phyloP scores from a whole-genome alignment of 2,329 filamentous ascomycete genomes.

The Aspergillus jensenii region DNA sequence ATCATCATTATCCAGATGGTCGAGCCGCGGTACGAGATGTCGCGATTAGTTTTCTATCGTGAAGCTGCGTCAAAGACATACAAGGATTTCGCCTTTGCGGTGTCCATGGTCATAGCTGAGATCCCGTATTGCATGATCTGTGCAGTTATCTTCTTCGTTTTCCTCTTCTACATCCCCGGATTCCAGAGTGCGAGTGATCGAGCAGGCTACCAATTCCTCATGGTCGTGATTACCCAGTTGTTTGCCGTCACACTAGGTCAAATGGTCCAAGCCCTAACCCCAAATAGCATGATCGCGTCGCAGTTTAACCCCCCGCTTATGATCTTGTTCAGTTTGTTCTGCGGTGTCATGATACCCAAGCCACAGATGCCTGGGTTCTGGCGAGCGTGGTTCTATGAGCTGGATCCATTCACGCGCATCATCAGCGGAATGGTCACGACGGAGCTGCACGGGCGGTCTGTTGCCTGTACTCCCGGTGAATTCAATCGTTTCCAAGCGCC shows the following conservation, averaged over 20 bases:
- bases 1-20: slow-evolving; percentile 81
- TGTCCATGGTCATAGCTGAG: slow-evolving; percentile 78
- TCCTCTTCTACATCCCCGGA: slow-evolving; percentile 80
- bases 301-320: slow-evolving; percentile 81
- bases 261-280: slow-evolving; percentile 72
- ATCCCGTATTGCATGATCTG: slow-evolving; percentile 81
- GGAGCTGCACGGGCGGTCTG: slow-evolving; percentile 65
- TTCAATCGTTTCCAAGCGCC: slow-evolving; percentile 70
- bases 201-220: slow-evolving; percentile 84
- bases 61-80: slow-evolving; percentile 87
- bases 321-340: slow-evolving; percentile 82
- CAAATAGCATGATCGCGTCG: slow-evolving; percentile 73
- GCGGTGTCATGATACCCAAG: slow-evolving; percentile 78
- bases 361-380: slow-evolving; percentile 77
- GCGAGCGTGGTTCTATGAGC: slow-evolving; percentile 77
- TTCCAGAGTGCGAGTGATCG: slow-evolving; percentile 63
- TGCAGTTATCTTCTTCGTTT: slow-evolving; percentile 76
- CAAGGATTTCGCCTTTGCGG: slow-evolving; percentile 72
- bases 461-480: slow-evolving; percentile 62
- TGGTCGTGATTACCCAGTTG: slow-evolving; percentile 77
- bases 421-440: slow-evolving; percentile 79
- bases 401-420: slow-evolving; percentile 79
- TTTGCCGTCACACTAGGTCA: slow-evolving; percentile 82
- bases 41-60: slow-evolving; percentile 79
- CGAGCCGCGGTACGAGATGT: slow-evolving; percentile 78